phyloP scores from a whole-genome alignment of 2,329 filamentous ascomycete genomes.

The Helotiales sp. region DNA sequence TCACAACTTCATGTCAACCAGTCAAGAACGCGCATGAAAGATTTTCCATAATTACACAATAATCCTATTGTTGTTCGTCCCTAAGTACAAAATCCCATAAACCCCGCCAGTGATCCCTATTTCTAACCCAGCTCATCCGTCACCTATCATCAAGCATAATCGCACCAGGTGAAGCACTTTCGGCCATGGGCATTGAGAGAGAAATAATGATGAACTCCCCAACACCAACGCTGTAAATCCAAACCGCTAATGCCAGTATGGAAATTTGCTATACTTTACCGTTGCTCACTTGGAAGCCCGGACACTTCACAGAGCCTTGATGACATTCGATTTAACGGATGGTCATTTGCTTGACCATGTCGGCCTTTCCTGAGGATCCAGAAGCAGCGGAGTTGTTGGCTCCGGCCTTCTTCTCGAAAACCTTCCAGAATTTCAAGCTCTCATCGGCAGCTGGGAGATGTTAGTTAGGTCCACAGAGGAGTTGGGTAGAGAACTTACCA shows the following conservation, averaged over 20 bases:
- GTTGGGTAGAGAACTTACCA: slow-evolving; percentile 54
- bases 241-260: slow-evolving; percentile 51
- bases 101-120: neutral
- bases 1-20: too few relatives aligned
- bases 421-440: slow-evolving; percentile 99
- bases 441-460: slow-evolving; percentile 77
- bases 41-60: neutral
- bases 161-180: slow-evolving; percentile 52
- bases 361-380: slow-evolving; percentile 76
- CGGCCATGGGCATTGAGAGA: slow-evolving; percentile 53
- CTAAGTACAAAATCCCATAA: slow-evolving; percentile 2
- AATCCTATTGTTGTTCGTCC: neutral
- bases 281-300: slow-evolving; percentile 35
- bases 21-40: neutral
- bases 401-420: slow-evolving; percentile 98
- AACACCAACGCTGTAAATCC: slow-evolving; percentile 60
- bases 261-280: slow-evolving; percentile 44
- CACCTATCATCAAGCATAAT: slow-evolving; percentile 42
- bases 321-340: slow-evolving; percentile 65
- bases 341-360: slow-evolving; percentile 94
- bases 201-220: slow-evolving; percentile 49
- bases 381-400: slow-evolving; percentile 67
- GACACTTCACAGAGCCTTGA: slow-evolving; percentile 36
- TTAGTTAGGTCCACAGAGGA: slow-evolving; percentile 39
- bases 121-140: slow-evolving; percentile 14